Evolutionary conservation across 805 yeast genomes (phyloP).

Genomic region (Starmera pachycereana): DNA sequence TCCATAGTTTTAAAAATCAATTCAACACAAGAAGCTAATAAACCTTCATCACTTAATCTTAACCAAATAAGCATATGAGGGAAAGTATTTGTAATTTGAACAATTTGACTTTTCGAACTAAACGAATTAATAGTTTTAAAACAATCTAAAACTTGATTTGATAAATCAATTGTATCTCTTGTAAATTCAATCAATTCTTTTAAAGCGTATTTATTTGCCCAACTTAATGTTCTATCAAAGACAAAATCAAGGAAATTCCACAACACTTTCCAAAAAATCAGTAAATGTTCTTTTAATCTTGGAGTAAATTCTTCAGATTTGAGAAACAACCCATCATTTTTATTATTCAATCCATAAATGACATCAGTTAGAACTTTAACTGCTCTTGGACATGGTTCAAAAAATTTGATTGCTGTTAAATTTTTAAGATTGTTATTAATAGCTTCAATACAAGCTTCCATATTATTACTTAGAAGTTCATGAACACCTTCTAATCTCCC

Average conservation of each 20-base stretch:
- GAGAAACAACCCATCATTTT: conserved; percentile 47
- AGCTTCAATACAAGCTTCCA: conserved; percentile 38
- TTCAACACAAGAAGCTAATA: conserved; percentile 62
- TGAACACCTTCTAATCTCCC: conserved; percentile 74
- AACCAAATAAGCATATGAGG: conserved; percentile 69
- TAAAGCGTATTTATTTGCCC: conserved; percentile 61
- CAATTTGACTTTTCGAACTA: conserved; percentile 23
- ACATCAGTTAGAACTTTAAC: conserved; percentile 71
- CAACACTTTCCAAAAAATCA: conserved; percentile 50
- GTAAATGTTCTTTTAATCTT: conserved; percentile 20
- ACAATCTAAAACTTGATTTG: conserved; percentile 58
- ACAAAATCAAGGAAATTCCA: conserved; percentile 71
- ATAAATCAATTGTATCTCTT: conserved; percentile 73
- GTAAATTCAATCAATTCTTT: conserved; percentile 67
- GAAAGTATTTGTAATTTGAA: conserved; percentile 51
- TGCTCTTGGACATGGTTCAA: conserved; percentile 68
- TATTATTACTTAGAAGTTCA: conserved; percentile 34
- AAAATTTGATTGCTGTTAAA: conserved; percentile 37
- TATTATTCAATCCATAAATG: conserved; percentile 49
- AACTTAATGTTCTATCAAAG: conserved; percentile 52
- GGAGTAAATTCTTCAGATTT: conserved; percentile 17
- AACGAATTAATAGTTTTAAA: conserved; percentile 37
- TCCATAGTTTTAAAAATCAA: conserved; percentile 59
- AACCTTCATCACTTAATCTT: conserved; percentile 67
- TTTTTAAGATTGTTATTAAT: conserved; percentile 34